Evolutionary conservation across 768 basidiomycete species (phyloP).

Genomic region (Russula sp.): DNA sequence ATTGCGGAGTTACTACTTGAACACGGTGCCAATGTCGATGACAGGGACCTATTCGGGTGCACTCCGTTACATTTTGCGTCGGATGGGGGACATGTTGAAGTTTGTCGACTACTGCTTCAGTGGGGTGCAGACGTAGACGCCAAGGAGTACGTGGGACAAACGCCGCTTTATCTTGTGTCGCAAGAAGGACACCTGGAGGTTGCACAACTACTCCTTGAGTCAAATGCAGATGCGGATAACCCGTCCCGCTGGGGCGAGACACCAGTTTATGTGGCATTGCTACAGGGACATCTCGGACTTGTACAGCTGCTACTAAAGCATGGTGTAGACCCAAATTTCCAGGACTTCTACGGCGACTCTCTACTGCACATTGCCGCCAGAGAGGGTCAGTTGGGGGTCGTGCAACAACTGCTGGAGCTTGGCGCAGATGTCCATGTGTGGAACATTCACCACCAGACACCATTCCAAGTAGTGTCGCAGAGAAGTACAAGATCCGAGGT

Average conservation of each 20-base stretch:
- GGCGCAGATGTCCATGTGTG: background rate
- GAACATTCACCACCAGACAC: background rate
- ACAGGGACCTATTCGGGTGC: fast-evolving
- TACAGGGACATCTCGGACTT: too few species aligned
- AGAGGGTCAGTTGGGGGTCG: too few species aligned
- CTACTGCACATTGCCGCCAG: background rate
- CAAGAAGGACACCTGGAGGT: background rate
- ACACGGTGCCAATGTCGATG: background rate
- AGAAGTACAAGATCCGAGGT: too few species aligned
- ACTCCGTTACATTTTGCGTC: background rate
- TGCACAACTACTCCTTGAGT: background rate
- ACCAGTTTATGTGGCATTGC: too few species aligned
- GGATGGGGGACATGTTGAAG: background rate
- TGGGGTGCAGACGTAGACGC: background rate
- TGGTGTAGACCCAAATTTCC: background rate
- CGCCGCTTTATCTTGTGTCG: background rate
- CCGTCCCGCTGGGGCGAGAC: too few species aligned
- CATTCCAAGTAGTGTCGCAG: background rate
- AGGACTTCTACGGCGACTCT: fast-evolving
- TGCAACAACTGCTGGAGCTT: background rate
- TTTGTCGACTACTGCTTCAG: background rate
- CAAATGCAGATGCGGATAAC: too few species aligned
- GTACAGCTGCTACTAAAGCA: background rate
- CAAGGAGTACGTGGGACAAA: background rate
- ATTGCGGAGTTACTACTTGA: background rate